These are phyloP conservation scores for Magnusiomyces fungicola DNA, from an alignment of 1,139 yeast genomes.

Conservation along the genomic window DNA sequence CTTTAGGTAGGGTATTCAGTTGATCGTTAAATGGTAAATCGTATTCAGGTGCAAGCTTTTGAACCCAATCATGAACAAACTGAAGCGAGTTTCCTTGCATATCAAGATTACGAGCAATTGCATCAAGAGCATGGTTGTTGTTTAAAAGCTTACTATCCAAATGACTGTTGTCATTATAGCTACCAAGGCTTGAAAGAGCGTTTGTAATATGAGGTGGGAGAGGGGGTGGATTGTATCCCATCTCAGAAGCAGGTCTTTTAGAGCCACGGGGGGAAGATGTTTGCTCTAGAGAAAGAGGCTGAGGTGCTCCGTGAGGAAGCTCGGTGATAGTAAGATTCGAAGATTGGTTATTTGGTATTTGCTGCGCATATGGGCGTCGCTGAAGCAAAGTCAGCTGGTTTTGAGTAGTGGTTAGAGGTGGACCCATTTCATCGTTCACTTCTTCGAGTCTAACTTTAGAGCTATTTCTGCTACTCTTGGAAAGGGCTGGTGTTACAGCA, in stretches of 20 bases:
- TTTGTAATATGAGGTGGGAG: neutral
- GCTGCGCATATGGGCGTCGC: conserved; percentile 5
- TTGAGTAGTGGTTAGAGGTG: neutral
- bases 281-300: too few relatives aligned
- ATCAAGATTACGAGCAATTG: conserved; percentile 18
- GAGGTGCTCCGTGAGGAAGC: too few relatives aligned
- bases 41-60: conserved; percentile 20
- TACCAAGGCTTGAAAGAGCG: neutral
- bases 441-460: neutral
- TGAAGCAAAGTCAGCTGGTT: too few relatives aligned
- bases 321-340: too few relatives aligned
- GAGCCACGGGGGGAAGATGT: too few relatives aligned
- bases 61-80: conserved; percentile 33
- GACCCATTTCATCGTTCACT: neutral
- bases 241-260: too few relatives aligned
- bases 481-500: neutral
- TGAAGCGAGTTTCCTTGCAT: conserved; percentile 30
- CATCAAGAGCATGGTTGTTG: conserved; percentile 11
- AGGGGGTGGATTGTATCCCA: too few relatives aligned
- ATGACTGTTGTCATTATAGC: conserved; percentile 13
- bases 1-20: neutral
- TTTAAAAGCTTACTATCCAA: conserved; percentile 26
- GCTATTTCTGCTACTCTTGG: neutral
- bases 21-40: neutral
- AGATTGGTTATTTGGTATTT: too few relatives aligned